Percentiles rank a stretch among this genome's conserved stretches.
Conservation (phyloP, 805 yeast genomes). For the Starmerella ratchasimensis region DNA sequence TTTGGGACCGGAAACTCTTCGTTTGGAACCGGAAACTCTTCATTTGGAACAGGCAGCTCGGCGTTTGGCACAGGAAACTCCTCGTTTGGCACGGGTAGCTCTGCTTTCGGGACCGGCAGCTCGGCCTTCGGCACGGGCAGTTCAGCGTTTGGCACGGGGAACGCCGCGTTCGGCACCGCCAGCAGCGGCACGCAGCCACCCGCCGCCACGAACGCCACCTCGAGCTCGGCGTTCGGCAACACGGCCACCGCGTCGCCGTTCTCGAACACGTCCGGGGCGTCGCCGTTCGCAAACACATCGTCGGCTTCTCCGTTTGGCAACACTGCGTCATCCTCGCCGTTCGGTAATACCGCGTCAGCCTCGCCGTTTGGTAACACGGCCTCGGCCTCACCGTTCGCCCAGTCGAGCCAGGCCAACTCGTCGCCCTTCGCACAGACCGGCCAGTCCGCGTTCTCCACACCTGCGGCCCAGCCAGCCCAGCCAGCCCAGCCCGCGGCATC, state of each 20-base stretch:
- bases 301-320: conserved; percentile 5
- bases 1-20: conserved; percentile 19
- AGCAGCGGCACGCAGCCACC: not conserved
- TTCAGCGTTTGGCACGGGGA: conserved; percentile 14
- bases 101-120: conserved; percentile 18
- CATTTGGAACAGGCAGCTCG: conserved; percentile 20
- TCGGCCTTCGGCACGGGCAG: conserved; percentile 13
- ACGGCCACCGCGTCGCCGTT: conserved; percentile 3
- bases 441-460: no score
- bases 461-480: no score
- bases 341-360: not conserved
- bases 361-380: not conserved
- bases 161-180: conserved; percentile 14
- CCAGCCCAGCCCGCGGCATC: no score
- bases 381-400: no score
- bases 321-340: conserved; percentile 1
- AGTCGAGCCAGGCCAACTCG: no score
- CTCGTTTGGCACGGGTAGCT: conserved; percentile 15
- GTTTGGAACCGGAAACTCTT: conserved; percentile 18
- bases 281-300: conserved; percentile 1
- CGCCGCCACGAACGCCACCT: conserved; percentile 1
- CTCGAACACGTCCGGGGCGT: not conserved
- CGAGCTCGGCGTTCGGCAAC: conserved; percentile 3
- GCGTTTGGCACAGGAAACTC: conserved; percentile 22
- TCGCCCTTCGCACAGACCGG: no score